These are phyloP conservation scores for Cordyceps cicadae DNA, from an alignment of 2,329 filamentous ascomycete genomes.

Conservation along the genomic window DNA sequence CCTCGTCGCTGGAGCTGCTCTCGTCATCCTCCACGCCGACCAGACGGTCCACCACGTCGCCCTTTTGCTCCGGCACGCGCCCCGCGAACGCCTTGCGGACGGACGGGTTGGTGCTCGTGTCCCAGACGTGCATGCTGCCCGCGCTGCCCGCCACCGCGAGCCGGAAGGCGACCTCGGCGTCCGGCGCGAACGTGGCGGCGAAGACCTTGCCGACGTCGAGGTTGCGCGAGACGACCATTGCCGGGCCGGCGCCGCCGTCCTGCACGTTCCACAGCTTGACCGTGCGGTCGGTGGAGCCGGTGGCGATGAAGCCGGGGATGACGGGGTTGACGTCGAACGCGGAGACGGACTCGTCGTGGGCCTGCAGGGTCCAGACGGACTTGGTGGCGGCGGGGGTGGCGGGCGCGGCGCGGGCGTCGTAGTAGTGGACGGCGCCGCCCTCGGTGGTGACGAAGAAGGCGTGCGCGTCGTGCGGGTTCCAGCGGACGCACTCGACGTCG, in stretches of 20 bases:
- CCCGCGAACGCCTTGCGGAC: constrained; percentile 76
- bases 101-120: constrained; percentile 84
- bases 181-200: constrained; percentile 80
- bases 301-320: constrained; percentile 88
- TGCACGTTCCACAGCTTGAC: constrained; percentile 96
- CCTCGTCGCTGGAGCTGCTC: constrained; percentile 55
- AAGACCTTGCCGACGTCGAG: constrained; percentile 94
- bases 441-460: constrained; percentile 95
- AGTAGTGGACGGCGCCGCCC: constrained; percentile 82
- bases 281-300: constrained; percentile 86
- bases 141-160: constrained; percentile 92
- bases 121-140: constrained; percentile 88
- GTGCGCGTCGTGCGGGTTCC: constrained; percentile 89
- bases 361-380: constrained; percentile 88
- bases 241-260: constrained; percentile 58
- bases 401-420: constrained; percentile 73
- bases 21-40: constrained; percentile 64
- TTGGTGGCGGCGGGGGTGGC: constrained; percentile 66
- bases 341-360: constrained; percentile 85
- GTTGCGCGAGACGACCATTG: constrained; percentile 85
- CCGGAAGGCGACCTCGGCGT: constrained; percentile 83
- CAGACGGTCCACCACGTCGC: constrained; percentile 64
- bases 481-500: constrained; percentile 85
- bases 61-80: constrained; percentile 47
- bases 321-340: constrained; percentile 85